Percentiles rank a stretch among this genome's conserved stretches.
Evolutionary conservation across 208 protist genomes (phyloP).

Genomic region (Trypanosoma platydactyli): DNA sequence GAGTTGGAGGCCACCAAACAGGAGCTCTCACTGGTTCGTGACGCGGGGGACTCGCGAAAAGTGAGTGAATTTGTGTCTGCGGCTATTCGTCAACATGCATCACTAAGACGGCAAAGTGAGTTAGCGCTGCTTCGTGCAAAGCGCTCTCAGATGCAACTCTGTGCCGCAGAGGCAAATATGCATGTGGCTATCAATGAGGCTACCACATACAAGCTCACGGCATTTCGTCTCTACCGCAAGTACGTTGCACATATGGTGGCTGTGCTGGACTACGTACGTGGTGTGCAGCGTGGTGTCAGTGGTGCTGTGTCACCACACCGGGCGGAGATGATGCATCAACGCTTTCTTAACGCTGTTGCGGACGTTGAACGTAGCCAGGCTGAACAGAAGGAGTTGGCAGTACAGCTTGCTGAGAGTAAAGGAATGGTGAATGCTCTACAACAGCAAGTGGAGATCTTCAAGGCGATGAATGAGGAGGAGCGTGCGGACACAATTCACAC

Average conservation of each 20-base stretch:
- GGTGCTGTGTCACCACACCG: slow-evolving; percentile 68
- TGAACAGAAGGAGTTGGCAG: slow-evolving; percentile 43
- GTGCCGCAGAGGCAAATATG: slow-evolving; percentile 84
- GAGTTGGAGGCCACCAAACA: slow-evolving; percentile 62
- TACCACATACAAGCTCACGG: slow-evolving; percentile 76
- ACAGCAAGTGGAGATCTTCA: slow-evolving; percentile 55
- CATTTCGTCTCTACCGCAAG: slow-evolving; percentile 79
- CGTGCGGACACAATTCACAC: slow-evolving; percentile 49
- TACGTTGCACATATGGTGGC: slow-evolving; percentile 75
- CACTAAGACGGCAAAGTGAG: slow-evolving; percentile 76
- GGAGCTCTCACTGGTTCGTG: slow-evolving; percentile 78
- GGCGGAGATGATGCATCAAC: slow-evolving; percentile 66
- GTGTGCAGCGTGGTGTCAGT: slow-evolving; percentile 57
- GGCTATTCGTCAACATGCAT: slow-evolving; percentile 79
- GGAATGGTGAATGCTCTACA: slow-evolving; percentile 54
- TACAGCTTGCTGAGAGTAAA: slow-evolving; percentile 55
- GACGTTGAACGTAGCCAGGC: slow-evolving; percentile 44
- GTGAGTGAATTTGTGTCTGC: slow-evolving; percentile 84
- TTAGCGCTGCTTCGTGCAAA: slow-evolving; percentile 76
- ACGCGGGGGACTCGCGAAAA: slow-evolving; percentile 49
- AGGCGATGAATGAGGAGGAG: slow-evolving; percentile 33
- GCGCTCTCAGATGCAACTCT: slow-evolving; percentile 69
- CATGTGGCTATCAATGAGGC: slow-evolving; percentile 87
- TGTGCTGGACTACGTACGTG: slow-evolving; percentile 80
- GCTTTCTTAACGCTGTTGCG: slow-evolving; percentile 41